Evolutionary conservation across 192 early-diverging fungal species (phyloP).

Genomic region (Phycomyces blakesleeanus): DNA sequence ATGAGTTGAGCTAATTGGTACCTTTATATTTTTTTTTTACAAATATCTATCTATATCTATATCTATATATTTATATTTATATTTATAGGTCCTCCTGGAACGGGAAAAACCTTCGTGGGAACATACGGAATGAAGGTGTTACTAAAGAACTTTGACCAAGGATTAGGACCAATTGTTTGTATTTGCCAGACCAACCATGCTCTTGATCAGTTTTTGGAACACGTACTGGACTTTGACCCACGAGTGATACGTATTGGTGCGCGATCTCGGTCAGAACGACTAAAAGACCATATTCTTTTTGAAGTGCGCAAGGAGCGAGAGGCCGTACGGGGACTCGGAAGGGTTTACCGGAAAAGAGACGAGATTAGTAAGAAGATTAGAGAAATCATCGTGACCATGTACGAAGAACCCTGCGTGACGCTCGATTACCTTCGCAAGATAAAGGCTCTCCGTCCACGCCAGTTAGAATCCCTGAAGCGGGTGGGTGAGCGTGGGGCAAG

Average conservation of each 20-base stretch:
- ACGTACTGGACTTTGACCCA: conserved; percentile 40
- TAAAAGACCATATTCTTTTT: conserved; percentile 34
- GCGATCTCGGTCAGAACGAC: conserved; percentile 39
- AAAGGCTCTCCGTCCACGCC: conserved; percentile 26
- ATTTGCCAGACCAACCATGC: conserved; percentile 59
- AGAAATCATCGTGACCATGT: conserved; percentile 34
- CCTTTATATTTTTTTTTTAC: no score
- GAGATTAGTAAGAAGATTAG: conserved; percentile 32
- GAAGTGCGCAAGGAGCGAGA: conserved; percentile 34
- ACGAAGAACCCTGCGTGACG: conserved; percentile 41
- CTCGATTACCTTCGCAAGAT: conserved; percentile 32
- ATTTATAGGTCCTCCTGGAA: conserved; percentile 49
- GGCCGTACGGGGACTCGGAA: conserved; percentile 11
- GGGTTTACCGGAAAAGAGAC: conserved; percentile 29
- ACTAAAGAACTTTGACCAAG: conserved; percentile 32
- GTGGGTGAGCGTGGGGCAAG: conserved; percentile 26
- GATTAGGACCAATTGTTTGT: conserved; percentile 42
- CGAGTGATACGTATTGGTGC: conserved; percentile 49
- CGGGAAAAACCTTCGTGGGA: conserved; percentile 57
- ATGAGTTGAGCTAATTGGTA: no score
- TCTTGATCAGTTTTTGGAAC: conserved; percentile 37
- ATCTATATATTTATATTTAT: no score
- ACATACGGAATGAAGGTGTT: conserved; percentile 43
- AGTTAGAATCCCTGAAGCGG: conserved; percentile 38
- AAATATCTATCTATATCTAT: no score